Evolutionary conservation across 345 rosid species (phyloP).

Genomic region (Clausena lansium): DNA sequence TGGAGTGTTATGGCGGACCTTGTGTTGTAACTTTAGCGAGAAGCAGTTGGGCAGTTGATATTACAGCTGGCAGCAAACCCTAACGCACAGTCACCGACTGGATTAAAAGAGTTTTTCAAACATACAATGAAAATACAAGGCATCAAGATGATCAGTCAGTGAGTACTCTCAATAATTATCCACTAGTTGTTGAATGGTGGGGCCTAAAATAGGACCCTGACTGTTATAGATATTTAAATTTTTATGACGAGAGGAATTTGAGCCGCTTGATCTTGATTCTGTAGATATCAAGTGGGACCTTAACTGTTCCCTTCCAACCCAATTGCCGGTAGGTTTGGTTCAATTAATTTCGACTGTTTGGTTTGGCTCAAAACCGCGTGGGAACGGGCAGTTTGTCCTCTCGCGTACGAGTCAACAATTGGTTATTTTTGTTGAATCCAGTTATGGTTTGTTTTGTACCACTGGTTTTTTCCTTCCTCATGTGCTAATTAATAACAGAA

Average conservation of each 20-base stretch:
- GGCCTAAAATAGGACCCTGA: background rate
- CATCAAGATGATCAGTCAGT: background rate
- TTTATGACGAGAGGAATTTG: slow-evolving; percentile 1
- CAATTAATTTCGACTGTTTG: background rate
- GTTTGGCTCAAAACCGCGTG: slow-evolving; percentile 13
- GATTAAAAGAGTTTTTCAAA: background rate
- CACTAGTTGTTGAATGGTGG: slow-evolving; percentile 22
- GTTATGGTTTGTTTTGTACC: background rate
- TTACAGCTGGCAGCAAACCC: slow-evolving; percentile 23
- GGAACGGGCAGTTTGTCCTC: slow-evolving; percentile 5
- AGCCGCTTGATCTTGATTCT: slow-evolving; percentile 22
- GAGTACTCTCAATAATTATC: slow-evolving; percentile 11
- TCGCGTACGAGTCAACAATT: slow-evolving; percentile 2
- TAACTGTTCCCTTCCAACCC: slow-evolving; percentile 38
- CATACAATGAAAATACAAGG: background rate
- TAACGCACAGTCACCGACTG: slow-evolving; percentile 21
- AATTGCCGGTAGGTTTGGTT: slow-evolving; percentile 22
- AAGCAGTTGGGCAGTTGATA: slow-evolving; percentile 47
- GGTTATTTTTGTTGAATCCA: background rate
- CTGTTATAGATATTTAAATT: background rate
- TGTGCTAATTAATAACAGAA: too few relatives aligned
- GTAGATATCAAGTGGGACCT: slow-evolving; percentile 19
- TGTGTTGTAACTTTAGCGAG: slow-evolving; percentile 23
- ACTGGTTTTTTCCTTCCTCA: too few relatives aligned
- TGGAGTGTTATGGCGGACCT: slow-evolving; percentile 19